phyloP scores from a whole-genome alignment of 306 rosid genomes.

The Bauhinia variegata region DNA sequence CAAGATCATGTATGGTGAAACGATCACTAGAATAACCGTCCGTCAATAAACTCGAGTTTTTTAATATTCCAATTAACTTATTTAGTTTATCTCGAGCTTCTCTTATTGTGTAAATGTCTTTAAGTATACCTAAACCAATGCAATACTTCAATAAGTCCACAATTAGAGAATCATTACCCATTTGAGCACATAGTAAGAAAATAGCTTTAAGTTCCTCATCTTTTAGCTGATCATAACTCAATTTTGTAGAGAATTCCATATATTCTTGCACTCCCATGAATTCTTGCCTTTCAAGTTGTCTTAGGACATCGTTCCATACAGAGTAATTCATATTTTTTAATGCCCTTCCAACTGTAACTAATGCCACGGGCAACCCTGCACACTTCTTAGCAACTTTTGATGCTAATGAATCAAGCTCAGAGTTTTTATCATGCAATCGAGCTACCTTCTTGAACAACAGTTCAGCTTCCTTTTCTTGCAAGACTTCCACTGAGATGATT shows the following conservation, averaged over 20 bases:
- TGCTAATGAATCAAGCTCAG: not conserved
- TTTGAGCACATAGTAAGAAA: constrained; percentile 40
- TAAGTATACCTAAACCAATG: constrained; percentile 34
- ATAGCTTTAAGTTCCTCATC: constrained; percentile 19
- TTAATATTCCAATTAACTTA: not conserved
- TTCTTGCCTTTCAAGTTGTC: not conserved
- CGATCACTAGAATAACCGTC: no score
- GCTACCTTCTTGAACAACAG: not conserved
- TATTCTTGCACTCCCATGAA: not conserved
- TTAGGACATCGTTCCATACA: not conserved
- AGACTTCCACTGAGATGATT: not conserved
- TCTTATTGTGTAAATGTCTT: not conserved
- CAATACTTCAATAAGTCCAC: constrained; percentile 30
- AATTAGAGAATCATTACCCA: not conserved
- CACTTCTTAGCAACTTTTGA: constrained; percentile 6
- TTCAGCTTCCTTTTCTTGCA: not conserved
- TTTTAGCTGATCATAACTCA: constrained; percentile 38
- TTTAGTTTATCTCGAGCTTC: constrained; percentile 13
- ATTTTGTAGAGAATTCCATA: constrained; percentile 18
- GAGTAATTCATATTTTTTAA: not conserved
- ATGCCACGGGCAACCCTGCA: constrained; percentile 24
- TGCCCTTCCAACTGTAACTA: constrained; percentile 25
- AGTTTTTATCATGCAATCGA: not conserved
- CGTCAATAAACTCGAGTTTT: not conserved
- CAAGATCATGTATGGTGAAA: no score